phyloP scores from a whole-genome alignment of 2,329 filamentous ascomycete genomes.

The Akanthomyces uredinophilus region DNA sequence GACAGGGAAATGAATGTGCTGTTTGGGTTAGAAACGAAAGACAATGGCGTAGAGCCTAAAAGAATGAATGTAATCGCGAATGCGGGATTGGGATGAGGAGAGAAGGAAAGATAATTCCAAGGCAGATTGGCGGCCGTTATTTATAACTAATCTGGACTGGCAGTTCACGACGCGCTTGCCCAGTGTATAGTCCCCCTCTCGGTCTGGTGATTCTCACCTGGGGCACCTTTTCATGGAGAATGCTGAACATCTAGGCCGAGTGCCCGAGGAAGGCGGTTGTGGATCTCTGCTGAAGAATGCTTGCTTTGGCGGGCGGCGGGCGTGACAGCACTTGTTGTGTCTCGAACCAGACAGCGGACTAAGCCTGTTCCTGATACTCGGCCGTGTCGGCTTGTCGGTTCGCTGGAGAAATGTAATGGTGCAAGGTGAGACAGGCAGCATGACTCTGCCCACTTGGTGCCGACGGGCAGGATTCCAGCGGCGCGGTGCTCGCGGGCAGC shows the following conservation, averaged over 20 bases:
- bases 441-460: conserved; percentile 2
- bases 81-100: conserved; percentile 20
- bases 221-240: background rate
- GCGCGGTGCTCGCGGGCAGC: background rate
- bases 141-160: conserved; percentile 22
- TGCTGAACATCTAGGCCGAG: background rate
- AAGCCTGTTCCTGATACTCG: background rate
- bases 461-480: conserved; percentile 1
- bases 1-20: background rate
- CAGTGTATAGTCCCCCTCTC: background rate
- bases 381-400: conserved; percentile 2
- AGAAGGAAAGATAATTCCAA: conserved; percentile 2
- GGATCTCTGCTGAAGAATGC: conserved; percentile 7
- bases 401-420: background rate
- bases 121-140: conserved; percentile 22
- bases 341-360: background rate
- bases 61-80: conserved; percentile 29
- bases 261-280: background rate
- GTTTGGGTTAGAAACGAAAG: conserved; percentile 18
- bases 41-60: conserved; percentile 24
- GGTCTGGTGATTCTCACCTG: background rate
- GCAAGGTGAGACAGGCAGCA: conserved; percentile 13
- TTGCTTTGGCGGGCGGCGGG: background rate
- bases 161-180: background rate
- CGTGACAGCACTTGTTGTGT: conserved; percentile 8